Evolutionary conservation across 1,139 yeast species (phyloP).

Genomic region (Eremothecium gossypii): DNA sequence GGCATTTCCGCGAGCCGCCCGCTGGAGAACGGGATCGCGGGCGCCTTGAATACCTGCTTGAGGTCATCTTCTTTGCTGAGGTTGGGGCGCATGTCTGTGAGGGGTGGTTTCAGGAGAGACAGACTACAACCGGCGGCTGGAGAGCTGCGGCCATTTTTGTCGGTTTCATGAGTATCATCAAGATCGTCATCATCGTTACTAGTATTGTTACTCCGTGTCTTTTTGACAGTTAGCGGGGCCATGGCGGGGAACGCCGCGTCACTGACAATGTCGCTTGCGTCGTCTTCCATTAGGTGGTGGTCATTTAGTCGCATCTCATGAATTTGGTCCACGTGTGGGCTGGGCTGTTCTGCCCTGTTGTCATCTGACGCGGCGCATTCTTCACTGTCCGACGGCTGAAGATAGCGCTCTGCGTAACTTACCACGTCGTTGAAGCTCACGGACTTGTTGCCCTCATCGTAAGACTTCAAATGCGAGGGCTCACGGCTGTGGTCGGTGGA

Average conservation of each 20-base stretch:
- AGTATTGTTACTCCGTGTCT: conserved; percentile 14
- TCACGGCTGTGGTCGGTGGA: background rate
- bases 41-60: conserved; percentile 27
- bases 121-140: background rate
- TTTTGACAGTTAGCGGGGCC: conserved; percentile 23
- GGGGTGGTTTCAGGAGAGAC: conserved; percentile 2
- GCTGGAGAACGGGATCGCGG: conserved; percentile 23
- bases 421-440: conserved; percentile 33
- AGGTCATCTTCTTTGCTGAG: conserved; percentile 14
- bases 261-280: conserved; percentile 30
- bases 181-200: conserved; percentile 5
- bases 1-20: conserved; percentile 14
- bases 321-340: conserved; percentile 19
- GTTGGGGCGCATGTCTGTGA: conserved; percentile 1
- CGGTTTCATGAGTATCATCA: background rate
- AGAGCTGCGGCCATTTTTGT: background rate
- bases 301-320: conserved; percentile 18
- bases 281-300: conserved; percentile 17
- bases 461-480: conserved; percentile 7
- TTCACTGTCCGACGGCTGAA: conserved; percentile 20
- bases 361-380: conserved; percentile 19
- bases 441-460: conserved; percentile 24
- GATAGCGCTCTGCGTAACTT: conserved; percentile 28
- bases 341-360: conserved; percentile 11
- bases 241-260: conserved; percentile 27